Percentiles rank a stretch among this genome's conserved stretches.
Evolutionary conservation across 768 basidiomycete species (phyloP).

Genomic region (Collybia nuda): DNA sequence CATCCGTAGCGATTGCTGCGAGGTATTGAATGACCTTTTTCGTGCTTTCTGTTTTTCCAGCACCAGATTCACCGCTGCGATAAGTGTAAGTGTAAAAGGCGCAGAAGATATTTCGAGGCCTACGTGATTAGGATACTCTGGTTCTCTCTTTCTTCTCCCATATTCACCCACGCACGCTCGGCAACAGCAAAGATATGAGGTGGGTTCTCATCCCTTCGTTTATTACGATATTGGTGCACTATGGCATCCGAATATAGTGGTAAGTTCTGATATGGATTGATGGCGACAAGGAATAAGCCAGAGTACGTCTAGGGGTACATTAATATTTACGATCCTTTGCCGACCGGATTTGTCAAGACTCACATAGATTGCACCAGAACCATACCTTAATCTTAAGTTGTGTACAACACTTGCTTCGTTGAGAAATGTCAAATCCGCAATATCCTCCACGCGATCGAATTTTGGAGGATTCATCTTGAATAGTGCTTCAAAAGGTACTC

Average conservation of each 20-base stretch:
- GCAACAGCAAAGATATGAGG: constrained; percentile 98
- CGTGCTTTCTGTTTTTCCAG: constrained; percentile 98
- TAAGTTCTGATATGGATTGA: constrained; percentile 93
- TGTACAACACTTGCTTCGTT: constrained; percentile 99
- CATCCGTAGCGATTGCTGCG: constrained; percentile 91
- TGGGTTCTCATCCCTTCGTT: constrained; percentile 87
- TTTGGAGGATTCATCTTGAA: constrained; percentile 99
- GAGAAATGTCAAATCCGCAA: constrained; percentile 95
- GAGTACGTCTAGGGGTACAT: constrained; percentile 72
- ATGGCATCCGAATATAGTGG: constrained; percentile 90
- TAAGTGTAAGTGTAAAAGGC: constrained; percentile 8
- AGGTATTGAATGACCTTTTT: constrained; percentile 99
- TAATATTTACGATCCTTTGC: constrained; percentile 4
- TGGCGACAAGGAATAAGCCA: constrained; percentile 95
- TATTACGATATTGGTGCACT: constrained; percentile 87
- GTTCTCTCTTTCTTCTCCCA: constrained; percentile 96
- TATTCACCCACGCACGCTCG: constrained; percentile 97
- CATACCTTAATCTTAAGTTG: constrained; percentile 90
- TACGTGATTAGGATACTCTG: constrained; percentile 99
- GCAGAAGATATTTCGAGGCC: constrained; percentile 25
- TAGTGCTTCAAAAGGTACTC: constrained; percentile 74
- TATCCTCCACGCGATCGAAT: constrained; percentile 97
- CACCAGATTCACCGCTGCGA: constrained; percentile 92
- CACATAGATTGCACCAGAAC: constrained; percentile 90
- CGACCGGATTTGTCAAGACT: constrained; percentile 27